Percentiles rank a stretch among this genome's conserved stretches.
Evolutionary conservation across 495 filamentous ascomycete species (phyloP).

Genomic region (Penicillium pancosmium): DNA sequence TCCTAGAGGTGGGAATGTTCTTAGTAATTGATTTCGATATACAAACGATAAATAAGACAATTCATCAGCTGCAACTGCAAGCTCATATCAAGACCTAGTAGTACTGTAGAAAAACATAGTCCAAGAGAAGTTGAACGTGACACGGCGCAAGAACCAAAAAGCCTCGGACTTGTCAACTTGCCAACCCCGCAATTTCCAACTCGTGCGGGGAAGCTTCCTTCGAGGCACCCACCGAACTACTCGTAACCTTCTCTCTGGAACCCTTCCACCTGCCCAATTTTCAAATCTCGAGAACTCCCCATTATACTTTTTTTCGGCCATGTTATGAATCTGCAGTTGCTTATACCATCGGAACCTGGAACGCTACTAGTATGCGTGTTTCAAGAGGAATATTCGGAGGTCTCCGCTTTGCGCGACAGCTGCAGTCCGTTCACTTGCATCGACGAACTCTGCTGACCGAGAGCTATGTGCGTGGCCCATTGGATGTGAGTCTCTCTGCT

Average conservation of each 20-base stretch:
- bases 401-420: constrained; percentile 8
- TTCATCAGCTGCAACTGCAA: no score
- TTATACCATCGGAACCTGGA: constrained; percentile 1
- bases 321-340: constrained; percentile 16
- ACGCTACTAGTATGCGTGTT: constrained; percentile 20
- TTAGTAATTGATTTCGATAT: no score
- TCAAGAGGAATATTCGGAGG: constrained; percentile 11
- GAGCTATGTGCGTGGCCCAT: constrained; percentile 49
- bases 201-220: constrained; percentile 22
- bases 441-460: constrained; percentile 45
- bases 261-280: not conserved
- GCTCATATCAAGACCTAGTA: no score
- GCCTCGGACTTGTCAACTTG: constrained; percentile 18
- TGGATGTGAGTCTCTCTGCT: constrained; percentile 34
- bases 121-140: not conserved
- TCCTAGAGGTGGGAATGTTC: not conserved
- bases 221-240: not conserved
- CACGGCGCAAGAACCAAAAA: not conserved
- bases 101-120: not conserved
- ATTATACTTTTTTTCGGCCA: not conserved
- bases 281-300: not conserved
- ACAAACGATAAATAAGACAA: no score
- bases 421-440: not conserved
- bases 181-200: constrained; percentile 16
- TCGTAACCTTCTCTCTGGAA: not conserved